A percentile compares a stretch with the other conserved stretches of the same genome.
Evolutionary conservation across 371 early-diverging fungal species (phyloP).

Genomic region (Ordospora pajunii): DNA sequence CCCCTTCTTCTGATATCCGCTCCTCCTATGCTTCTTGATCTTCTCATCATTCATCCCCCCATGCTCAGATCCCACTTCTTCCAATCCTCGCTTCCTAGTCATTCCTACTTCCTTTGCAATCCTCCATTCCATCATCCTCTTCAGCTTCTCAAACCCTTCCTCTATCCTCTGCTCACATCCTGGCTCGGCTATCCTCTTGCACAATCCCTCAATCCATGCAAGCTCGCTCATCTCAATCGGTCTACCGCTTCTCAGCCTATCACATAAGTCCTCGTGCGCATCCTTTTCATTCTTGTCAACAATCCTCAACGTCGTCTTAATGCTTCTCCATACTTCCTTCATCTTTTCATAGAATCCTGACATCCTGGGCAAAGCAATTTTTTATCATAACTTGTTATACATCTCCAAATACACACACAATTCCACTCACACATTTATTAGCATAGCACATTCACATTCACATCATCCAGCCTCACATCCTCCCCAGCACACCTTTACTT

Average conservation of each 20-base stretch:
- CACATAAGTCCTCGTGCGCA: background rate
- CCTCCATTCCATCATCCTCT: background rate
- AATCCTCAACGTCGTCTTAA: background rate
- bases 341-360: slow-evolving; percentile 1
- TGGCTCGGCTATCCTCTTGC: slow-evolving; percentile 3
- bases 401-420: background rate
- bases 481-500: no score
- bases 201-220: background rate
- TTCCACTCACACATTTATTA: background rate
- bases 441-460: background rate
- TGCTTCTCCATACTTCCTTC: background rate
- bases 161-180: background rate
- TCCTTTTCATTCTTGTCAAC: background rate
- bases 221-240: background rate
- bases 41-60: background rate
- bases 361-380: slow-evolving; percentile 1
- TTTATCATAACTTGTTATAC: background rate
- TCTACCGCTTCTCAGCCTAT: background rate
- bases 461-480: no score
- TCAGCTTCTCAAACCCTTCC: slow-evolving; percentile 5
- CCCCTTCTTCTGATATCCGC: background rate
- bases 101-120: background rate
- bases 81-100: background rate
- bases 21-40: background rate
- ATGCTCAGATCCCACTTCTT: background rate